Evolutionary conservation across 352 stramenopile species (phyloP).

Genomic region (Peronospora destructor): DNA sequence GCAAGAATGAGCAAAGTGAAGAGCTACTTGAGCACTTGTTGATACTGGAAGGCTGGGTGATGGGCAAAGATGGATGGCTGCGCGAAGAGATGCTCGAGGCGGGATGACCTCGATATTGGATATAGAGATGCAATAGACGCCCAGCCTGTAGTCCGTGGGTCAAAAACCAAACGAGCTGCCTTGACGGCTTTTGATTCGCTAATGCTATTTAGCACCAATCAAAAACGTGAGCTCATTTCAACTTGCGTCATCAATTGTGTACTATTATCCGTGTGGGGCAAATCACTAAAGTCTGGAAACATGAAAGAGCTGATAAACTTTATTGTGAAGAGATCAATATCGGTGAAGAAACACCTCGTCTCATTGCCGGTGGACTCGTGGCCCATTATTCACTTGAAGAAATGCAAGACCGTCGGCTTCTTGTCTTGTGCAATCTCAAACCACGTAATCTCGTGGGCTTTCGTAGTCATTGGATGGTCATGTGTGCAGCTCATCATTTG

Average conservation of each 20-base stretch:
- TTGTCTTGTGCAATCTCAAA: slow-evolving; percentile 90
- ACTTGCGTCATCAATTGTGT: slow-evolving; percentile 12
- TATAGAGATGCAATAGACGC: slow-evolving; percentile 16
- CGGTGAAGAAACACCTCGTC: slow-evolving; percentile 75
- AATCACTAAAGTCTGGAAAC: slow-evolving; percentile 90
- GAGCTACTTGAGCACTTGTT: too few relatives aligned
- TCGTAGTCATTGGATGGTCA: slow-evolving; percentile 89
- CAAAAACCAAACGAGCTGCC: slow-evolving; percentile 20
- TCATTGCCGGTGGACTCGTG: slow-evolving; percentile 84
- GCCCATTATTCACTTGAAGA: slow-evolving; percentile 83
- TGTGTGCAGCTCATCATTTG: slow-evolving; percentile 69
- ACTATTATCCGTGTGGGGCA: slow-evolving; percentile 88
- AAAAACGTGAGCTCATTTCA: slow-evolving; percentile 12
- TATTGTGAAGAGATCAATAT: slow-evolving; percentile 91
- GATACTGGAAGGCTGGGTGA: too few relatives aligned
- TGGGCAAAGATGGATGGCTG: slow-evolving; percentile 8
- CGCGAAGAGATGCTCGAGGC: slow-evolving; percentile 4
- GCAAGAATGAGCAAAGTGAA: slow-evolving; percentile 36
- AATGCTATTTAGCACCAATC: slow-evolving; percentile 25
- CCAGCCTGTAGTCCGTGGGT: slow-evolving; percentile 9
- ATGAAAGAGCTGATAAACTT: slow-evolving; percentile 87
- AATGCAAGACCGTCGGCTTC: slow-evolving; percentile 78
- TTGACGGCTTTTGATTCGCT: slow-evolving; percentile 39
- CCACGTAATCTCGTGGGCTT: slow-evolving; percentile 86
- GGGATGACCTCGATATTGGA: slow-evolving; percentile 28